Evolutionary conservation across 106 monocot genomes (phyloP), one percentile per base, ranked within the genome.

Genomic region (Acanthochlamys bracteata): DNA sequence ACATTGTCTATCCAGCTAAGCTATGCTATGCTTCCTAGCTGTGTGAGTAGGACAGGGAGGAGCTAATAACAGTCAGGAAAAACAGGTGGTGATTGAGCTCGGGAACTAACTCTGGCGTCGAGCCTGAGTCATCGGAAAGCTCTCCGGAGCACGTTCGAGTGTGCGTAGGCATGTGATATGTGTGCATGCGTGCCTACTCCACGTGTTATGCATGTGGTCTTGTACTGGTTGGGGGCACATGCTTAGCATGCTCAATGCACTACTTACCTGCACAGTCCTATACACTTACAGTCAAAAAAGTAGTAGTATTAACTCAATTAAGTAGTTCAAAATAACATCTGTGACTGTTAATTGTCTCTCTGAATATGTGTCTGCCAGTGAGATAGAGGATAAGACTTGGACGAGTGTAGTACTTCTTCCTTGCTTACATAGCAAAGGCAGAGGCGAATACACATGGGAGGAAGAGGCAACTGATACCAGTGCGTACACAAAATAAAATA

Each of bases 171-270:
- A 66, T 63, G 63, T 58, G 73, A 58, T 57, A 2, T 41, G 64
- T 60, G 73, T 59, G 73, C 58, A 66, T 66, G 58, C 59, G 66
- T 25, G 65, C 73, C 51, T 0, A 33, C 10, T 24, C 25, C 59
- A 66, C 33, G 65, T 58, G 66, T 64, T 33, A 42, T 7, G 39
- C 73, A 73, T 60, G 73, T 66, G 65, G 41, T 10, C 40, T 11
- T 74, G 59, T 15, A n/a, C 22, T 51, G 59, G 66, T 74, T 59
- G 74, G 60, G 45, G 15, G 74, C 60, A 60, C 74, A 60, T 74
- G 74, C 65, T 33, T 33, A 33, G 33, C 49, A 49, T 49, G 43
- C 43, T 13, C 7, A 9, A 45, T 45, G 49, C 49, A 49, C 17
- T 3, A 12, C 15, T 49, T 49, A 12, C 49, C 49, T 17, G 12